Percentiles rank a stretch among this genome's conserved stretches.
These are phyloP conservation scores for Clathrospora elynae DNA, from an alignment of 2,329 filamentous ascomycete genomes.

Conservation along the genomic window DNA sequence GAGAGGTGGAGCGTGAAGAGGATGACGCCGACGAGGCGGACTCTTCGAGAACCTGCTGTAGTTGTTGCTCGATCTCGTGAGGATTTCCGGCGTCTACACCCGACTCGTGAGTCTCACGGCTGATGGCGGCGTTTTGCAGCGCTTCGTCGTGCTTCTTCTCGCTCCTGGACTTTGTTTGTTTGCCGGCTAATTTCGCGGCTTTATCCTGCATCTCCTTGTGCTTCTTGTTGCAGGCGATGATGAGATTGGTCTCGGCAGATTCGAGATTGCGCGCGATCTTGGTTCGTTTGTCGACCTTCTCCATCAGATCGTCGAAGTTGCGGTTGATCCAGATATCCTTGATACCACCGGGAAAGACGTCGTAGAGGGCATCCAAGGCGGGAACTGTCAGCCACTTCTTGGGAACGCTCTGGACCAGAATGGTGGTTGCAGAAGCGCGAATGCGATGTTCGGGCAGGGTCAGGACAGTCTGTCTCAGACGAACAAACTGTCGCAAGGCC, in stretches of 20 bases:
- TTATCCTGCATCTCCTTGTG: conserved; percentile 71
- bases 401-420: conserved; percentile 89
- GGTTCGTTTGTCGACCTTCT: conserved; percentile 80
- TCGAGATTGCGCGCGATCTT: conserved; percentile 75
- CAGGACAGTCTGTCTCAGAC: conserved; percentile 90
- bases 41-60: conserved; percentile 53
- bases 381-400: conserved; percentile 86
- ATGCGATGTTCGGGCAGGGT: conserved; percentile 94
- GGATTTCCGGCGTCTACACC: conserved; percentile 63
- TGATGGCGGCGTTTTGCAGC: conserved; percentile 59
- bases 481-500: conserved; percentile 85
- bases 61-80: conserved; percentile 59
- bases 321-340: conserved; percentile 96
- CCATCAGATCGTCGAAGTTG: conserved; percentile 79
- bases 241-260: conserved; percentile 79
- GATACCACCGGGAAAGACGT: conserved; percentile 94
- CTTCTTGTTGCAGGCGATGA: conserved; percentile 77
- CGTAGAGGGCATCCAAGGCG: conserved; percentile 81
- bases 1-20: conserved; percentile 43
- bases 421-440: conserved; percentile 90
- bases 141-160: conserved; percentile 68
- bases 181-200: conserved; percentile 67
- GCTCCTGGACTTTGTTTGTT: conserved; percentile 57
- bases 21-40: conserved; percentile 39
- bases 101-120: conserved; percentile 58